Conservation (phyloP, 2,329 filamentous ascomycete species). For the Phialophora chinensis region DNA sequence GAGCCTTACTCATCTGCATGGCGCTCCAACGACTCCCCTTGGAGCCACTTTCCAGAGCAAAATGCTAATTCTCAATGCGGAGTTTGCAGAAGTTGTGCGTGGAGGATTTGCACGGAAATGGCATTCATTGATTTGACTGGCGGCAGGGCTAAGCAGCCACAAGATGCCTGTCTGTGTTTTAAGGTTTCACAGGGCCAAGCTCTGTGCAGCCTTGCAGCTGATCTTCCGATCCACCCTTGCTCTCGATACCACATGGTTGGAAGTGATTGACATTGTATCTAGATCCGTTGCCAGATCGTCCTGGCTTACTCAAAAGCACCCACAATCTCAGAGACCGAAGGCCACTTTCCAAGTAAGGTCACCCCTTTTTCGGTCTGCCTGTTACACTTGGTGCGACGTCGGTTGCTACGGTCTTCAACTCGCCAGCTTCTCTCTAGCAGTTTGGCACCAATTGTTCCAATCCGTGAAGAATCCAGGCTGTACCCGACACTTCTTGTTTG, state of each 20-base stretch:
- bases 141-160: neutral
- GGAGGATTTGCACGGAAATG: neutral
- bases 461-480: slow-evolving; percentile 72
- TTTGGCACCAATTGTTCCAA: slow-evolving; percentile 73
- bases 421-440: slow-evolving; percentile 24
- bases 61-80: neutral
- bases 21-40: neutral
- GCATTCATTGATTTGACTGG: neutral
- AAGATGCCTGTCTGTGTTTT: neutral
- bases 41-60: neutral
- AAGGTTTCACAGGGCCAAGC: neutral
- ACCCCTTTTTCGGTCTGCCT: neutral
- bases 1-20: slow-evolving; percentile 7
- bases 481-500: slow-evolving; percentile 63
- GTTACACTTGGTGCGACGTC: neutral
- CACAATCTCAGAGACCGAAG: neutral
- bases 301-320: neutral
- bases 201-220: slow-evolving; percentile 1
- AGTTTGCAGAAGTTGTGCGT: neutral
- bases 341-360: neutral
- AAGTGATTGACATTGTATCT: neutral
- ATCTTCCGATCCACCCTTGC: neutral
- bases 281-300: neutral
- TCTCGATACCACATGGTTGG: neutral
- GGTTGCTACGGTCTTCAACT: neutral